Conservation (phyloP, 1,284 basidiomycete species). For the Pseudozyma thailandica region DNA sequence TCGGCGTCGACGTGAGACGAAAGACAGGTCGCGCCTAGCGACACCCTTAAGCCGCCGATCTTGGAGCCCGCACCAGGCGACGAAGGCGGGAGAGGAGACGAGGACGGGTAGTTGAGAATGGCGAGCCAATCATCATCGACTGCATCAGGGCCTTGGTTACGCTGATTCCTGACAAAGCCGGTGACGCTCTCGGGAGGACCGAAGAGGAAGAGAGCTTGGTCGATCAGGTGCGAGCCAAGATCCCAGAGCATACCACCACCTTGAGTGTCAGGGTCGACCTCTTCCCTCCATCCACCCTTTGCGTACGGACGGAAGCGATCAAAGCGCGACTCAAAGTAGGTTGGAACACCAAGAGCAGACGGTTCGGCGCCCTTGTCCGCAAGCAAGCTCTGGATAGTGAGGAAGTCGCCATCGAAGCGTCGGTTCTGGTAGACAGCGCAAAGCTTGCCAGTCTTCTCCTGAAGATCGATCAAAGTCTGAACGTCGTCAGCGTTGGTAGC, state of each 20-base stretch:
- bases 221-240: constrained; percentile 62
- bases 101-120: constrained; percentile 54
- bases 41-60: constrained; percentile 55
- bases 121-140: constrained; percentile 67
- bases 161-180: constrained; percentile 58
- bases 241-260: constrained; percentile 67
- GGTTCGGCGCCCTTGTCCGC: constrained; percentile 45
- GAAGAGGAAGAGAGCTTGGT: constrained; percentile 62
- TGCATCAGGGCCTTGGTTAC: constrained; percentile 48
- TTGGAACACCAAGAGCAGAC: constrained; percentile 59
- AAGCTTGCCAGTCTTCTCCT: constrained; percentile 52
- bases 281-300: constrained; percentile 66
- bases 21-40: constrained; percentile 59
- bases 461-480: constrained; percentile 47
- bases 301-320: constrained; percentile 63
- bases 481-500: constrained; percentile 51
- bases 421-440: constrained; percentile 66
- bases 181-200: constrained; percentile 60
- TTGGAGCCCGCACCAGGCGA: constrained; percentile 51
- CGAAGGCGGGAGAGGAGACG: constrained; percentile 48
- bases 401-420: constrained; percentile 64
- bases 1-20: constrained; percentile 60
- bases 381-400: constrained; percentile 60
- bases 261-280: constrained; percentile 53
- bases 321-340: constrained; percentile 62